phyloP scores from a whole-genome alignment of 2,329 filamentous ascomycete species.

The Pseudocercospora pini-densiflorae region DNA sequence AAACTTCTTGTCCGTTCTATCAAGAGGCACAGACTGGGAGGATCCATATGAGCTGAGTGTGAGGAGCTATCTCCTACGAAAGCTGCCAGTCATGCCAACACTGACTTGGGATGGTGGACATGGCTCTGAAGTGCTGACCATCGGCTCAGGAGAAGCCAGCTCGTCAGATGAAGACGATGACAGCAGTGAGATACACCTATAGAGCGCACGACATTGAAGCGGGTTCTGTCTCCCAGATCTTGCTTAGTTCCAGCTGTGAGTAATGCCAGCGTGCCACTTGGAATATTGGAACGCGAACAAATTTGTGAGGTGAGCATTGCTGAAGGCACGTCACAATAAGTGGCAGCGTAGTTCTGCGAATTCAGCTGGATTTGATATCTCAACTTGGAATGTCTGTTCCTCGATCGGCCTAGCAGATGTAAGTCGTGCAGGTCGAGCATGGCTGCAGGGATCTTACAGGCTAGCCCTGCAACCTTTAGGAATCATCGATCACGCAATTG shows the following conservation, averaged over 20 bases:
- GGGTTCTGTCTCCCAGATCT: too few relatives aligned
- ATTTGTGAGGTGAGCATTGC: neutral
- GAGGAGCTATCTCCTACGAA: conserved; percentile 24
- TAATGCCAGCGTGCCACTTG: too few relatives aligned
- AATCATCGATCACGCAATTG: conserved; percentile 2
- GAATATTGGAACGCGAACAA: too few relatives aligned
- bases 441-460: neutral
- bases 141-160: neutral
- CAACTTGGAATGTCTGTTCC: neutral
- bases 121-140: conserved; percentile 4
- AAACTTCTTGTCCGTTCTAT: conserved; percentile 21
- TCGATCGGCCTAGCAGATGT: neutral
- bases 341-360: neutral
- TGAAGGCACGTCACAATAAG: neutral
- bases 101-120: conserved; percentile 17
- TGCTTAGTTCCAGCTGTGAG: too few relatives aligned
- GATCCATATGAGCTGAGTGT: conserved; percentile 22
- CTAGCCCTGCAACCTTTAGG: neutral
- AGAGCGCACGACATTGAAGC: too few relatives aligned
- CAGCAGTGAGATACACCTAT: neutral
- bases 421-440: neutral
- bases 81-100: conserved; percentile 9
- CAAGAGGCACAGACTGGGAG: conserved; percentile 22
- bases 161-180: neutral
- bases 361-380: neutral